Evolutionary conservation across 139 green algal genomes (phyloP).

Genomic region (Chlamydomonas schloesseri): DNA sequence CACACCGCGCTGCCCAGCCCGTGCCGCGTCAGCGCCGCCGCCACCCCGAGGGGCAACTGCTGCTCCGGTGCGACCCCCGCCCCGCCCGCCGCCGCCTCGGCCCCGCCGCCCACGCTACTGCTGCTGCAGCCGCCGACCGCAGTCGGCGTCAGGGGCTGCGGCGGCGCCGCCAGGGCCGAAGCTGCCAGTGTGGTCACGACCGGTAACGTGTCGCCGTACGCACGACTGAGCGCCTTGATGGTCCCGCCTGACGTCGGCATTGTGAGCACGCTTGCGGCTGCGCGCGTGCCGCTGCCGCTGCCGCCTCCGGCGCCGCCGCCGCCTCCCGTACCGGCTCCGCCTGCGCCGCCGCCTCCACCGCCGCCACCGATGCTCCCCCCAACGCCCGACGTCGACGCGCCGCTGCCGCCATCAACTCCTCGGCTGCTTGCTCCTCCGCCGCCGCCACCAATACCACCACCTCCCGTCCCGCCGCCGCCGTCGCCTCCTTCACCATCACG

Average conservation of each 20-base stretch:
- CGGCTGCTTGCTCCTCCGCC: too few relatives aligned
- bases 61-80: neutral
- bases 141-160: neutral
- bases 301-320: neutral
- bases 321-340: too few relatives aligned
- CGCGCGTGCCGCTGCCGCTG: neutral
- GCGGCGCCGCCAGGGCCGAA: neutral
- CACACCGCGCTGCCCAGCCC: slow-evolving; percentile 13
- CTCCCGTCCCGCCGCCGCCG: too few relatives aligned
- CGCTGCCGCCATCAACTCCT: neutral
- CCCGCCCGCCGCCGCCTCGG: neutral
- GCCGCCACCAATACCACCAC: too few relatives aligned
- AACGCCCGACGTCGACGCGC: too few relatives aligned
- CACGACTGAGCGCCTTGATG: too few relatives aligned
- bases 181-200: neutral
- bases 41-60: slow-evolving; percentile 27
- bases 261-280: neutral
- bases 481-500: too few relatives aligned
- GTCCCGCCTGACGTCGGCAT: neutral
- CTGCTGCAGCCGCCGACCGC: too few relatives aligned
- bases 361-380: too few relatives aligned
- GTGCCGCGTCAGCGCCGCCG: slow-evolving; percentile 18
- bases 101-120: neutral
- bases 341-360: neutral
- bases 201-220: too few relatives aligned